Base-by-base conservation (phyloP, 306 rosid species). In the Mimosa pudica region DNA sequence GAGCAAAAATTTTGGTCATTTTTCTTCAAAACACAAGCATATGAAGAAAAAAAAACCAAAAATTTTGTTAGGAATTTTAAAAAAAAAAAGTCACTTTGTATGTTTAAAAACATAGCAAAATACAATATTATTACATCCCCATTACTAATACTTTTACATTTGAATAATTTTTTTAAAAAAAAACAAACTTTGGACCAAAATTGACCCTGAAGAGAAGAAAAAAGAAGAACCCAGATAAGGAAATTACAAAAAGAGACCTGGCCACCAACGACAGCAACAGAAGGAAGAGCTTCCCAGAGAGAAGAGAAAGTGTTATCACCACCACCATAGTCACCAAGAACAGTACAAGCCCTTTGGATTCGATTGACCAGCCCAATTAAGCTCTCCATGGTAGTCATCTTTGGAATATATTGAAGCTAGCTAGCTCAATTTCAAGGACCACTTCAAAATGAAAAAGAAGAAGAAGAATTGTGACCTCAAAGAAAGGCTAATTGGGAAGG, bases 211-310 rank as follows among this genome's bases (percentile, higher is more conserved):
- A 24, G 30, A 24, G 30, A 24, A 24, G 30, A 24, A 24, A 24
- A 24, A 24, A 24, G 30, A 38, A 17, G 24, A 17, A 16, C 46
- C 18, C 47, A 17, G 24, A 3, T n/a, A 61, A 60, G 14, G 65
- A 7, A 67, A 68, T 12, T 2, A 6, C 32, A 32, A 42, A 18
- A 32, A 30, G 46, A 20, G 74, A 95, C 99, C 98, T 95, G 98
- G 47, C 99, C 99, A 7, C 99, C 98, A 64, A 95, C 97, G 51
- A 95, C 99, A 71, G 98, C 98, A 47, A 95, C 98, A 6, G 98
- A 84, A 24, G 99, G 99, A 18, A 95, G 93, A 76, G 97, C 90
- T 85, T 95, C 99, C 99, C 99, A 95, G 1, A 95, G 89, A 71
- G 99, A 94, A 75, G 90, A 84, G 82, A 94, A 91, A n/a, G 90